These are phyloP conservation scores for Penicillium pulvis DNA, from an alignment of 495 filamentous ascomycete genomes.

Conservation along the genomic window DNA sequence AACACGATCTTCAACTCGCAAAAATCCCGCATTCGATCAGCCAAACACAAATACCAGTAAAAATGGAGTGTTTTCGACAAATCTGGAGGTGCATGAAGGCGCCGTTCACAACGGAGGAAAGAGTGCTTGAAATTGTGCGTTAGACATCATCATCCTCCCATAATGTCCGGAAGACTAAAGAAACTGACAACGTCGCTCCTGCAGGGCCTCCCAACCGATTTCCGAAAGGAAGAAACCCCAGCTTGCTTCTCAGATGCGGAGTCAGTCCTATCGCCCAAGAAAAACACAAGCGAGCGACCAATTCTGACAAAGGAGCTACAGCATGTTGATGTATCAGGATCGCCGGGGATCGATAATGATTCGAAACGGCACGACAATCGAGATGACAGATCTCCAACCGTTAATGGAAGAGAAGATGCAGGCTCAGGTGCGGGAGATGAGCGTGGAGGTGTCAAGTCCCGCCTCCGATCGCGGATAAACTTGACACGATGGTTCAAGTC, in stretches of 20 bases:
- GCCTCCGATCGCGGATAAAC: slow-evolving; percentile 27
- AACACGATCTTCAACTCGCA: slow-evolving; percentile 15
- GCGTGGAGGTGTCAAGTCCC: slow-evolving; percentile 28
- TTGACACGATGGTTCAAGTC: slow-evolving; percentile 18
- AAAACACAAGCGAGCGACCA: slow-evolving; percentile 19
- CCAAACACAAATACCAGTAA: neutral
- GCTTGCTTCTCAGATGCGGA: slow-evolving; percentile 47
- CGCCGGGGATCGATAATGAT: slow-evolving; percentile 35
- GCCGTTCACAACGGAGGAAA: slow-evolving; percentile 35
- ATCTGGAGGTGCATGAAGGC: slow-evolving; percentile 40
- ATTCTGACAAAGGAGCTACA: slow-evolving; percentile 39
- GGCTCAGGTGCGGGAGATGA: slow-evolving; percentile 37
- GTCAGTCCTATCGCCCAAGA: slow-evolving; percentile 36
- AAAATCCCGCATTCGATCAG: slow-evolving; percentile 1
- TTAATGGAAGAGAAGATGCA: slow-evolving; percentile 37
- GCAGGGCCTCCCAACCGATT: slow-evolving; percentile 48
- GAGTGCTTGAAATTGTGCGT: slow-evolving; percentile 45
- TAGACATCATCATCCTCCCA: neutral
- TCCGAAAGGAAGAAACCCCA: slow-evolving; percentile 48
- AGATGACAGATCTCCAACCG: slow-evolving; percentile 28
- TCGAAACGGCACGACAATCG: slow-evolving; percentile 33
- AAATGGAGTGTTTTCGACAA: slow-evolving; percentile 47
- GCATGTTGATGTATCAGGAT: slow-evolving; percentile 41
- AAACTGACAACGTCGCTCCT: slow-evolving; percentile 7
- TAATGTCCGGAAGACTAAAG: neutral